A percentile compares a stretch with the other conserved stretches of the same genome.
phyloP scores from a whole-genome alignment of 78 protist species.

The Chrysochromulina parva region DNA sequence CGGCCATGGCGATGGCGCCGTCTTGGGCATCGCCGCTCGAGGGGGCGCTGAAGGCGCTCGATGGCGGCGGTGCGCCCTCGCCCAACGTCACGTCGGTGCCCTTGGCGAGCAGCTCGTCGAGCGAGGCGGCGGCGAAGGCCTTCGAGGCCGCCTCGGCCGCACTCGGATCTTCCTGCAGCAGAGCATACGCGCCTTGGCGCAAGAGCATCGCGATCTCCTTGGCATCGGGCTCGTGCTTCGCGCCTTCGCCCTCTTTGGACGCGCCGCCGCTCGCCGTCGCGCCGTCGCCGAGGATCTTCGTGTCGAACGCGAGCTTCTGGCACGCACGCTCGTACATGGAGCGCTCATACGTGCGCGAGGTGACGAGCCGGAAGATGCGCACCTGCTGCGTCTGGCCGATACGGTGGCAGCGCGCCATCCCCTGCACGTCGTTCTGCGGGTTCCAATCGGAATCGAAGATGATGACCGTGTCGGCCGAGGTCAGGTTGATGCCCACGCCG shows the following conservation, averaged over 20 bases:
- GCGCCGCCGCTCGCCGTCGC: too few relatives aligned
- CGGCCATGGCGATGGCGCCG: background rate
- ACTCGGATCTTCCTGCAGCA: background rate
- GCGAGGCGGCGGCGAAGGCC: too few relatives aligned
- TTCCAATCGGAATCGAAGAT: constrained; percentile 89
- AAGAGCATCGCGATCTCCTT: background rate
- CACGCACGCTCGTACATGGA: background rate
- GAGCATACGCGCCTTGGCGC: constrained; percentile 5
- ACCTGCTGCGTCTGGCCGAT: constrained; percentile 96
- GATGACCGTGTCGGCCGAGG: constrained; percentile 93
- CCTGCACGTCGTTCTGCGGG: constrained; percentile 95
- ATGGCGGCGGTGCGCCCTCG: background rate
- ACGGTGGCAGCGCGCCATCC: constrained; percentile 96
- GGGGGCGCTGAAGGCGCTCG: background rate
- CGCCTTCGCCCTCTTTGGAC: background rate
- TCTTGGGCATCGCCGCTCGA: background rate
- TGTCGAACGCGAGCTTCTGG: constrained; percentile 44
- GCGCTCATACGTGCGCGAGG: constrained; percentile 54
- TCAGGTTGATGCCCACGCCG: constrained; percentile 96
- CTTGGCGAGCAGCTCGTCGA: background rate
- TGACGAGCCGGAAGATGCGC: constrained; percentile 80
- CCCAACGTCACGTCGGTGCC: background rate
- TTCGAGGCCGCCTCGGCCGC: background rate
- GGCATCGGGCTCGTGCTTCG: background rate
- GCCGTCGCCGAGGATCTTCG: constrained; percentile 5